A percentile compares a stretch with the other conserved stretches of the same genome.
Evolutionary conservation across 1,284 basidiomycete species (phyloP).

Genomic region (Phenoliferia sp.): DNA sequence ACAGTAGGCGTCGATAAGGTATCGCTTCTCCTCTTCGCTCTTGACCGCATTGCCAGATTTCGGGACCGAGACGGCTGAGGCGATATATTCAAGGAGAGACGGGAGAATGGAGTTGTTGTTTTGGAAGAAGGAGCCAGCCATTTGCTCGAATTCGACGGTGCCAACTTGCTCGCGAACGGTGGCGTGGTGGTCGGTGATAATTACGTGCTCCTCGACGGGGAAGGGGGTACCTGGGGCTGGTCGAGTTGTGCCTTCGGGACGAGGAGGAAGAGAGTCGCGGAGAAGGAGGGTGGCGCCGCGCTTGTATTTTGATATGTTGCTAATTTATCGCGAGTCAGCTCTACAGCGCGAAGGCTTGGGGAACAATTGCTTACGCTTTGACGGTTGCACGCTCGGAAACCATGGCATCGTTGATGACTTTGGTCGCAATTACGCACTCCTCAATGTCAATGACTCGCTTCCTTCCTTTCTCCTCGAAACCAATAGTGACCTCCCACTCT

Average conservation of each 20-base stretch:
- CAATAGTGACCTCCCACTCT: constrained; percentile 59
- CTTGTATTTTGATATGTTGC: constrained; percentile 75
- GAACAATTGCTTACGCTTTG: constrained; percentile 55
- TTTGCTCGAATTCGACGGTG: constrained; percentile 76
- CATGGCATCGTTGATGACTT: constrained; percentile 64
- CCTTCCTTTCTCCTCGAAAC: constrained; percentile 79
- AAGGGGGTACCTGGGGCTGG: constrained; percentile 15
- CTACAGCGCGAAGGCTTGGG: background rate
- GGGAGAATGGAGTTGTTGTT: constrained; percentile 93
- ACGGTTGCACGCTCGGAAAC: constrained; percentile 61
- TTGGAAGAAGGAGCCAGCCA: constrained; percentile 84
- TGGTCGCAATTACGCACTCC: constrained; percentile 91
- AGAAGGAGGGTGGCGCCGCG: constrained; percentile 86
- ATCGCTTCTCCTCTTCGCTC: constrained; percentile 52
- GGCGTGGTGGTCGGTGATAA: constrained; percentile 75
- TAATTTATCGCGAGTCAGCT: constrained; percentile 39
- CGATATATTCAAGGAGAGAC: constrained; percentile 75
- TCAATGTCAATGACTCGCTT: constrained; percentile 85
- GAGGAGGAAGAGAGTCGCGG: constrained; percentile 61
- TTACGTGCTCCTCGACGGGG: constrained; percentile 56
- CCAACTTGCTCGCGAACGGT: constrained; percentile 82
- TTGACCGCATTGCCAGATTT: constrained; percentile 36
- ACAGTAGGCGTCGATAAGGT: constrained; percentile 88
- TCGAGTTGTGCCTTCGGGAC: constrained; percentile 14
- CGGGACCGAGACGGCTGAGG: constrained; percentile 63